Percentiles rank a stretch among this genome's conserved stretches.
These are phyloP conservation scores for Pseudohalonectria lignicola DNA, from an alignment of 2,329 filamentous ascomycete species.

Conservation along the genomic window DNA sequence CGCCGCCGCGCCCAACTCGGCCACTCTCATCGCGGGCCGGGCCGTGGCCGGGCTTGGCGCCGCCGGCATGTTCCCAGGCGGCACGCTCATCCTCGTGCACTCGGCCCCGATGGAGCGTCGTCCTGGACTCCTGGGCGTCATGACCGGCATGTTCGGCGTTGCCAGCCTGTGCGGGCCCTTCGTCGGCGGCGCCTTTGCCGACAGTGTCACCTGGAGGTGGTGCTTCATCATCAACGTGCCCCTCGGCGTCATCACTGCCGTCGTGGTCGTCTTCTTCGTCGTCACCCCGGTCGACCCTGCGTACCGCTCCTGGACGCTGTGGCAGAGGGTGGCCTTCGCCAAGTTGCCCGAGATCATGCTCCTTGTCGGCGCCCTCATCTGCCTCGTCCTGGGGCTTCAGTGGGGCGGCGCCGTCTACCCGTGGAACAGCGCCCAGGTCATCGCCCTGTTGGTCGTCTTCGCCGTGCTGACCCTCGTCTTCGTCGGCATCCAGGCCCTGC, in stretches of 20 bases:
- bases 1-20: conserved; percentile 23
- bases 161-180: neutral
- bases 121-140: conserved; percentile 1
- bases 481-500: too few relatives aligned
- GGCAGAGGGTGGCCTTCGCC: neutral
- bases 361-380: conserved; percentile 22
- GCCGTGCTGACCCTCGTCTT: neutral
- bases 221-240: conserved; percentile 9
- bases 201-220: conserved; percentile 5
- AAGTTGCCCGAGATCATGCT: conserved; percentile 5
- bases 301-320: neutral
- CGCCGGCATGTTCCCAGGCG: conserved; percentile 14
- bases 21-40: conserved; percentile 26
- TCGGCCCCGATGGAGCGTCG: neutral
- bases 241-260: conserved; percentile 5
- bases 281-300: too few relatives aligned
- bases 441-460: neutral
- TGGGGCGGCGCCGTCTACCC: conserved; percentile 24
- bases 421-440: neutral
- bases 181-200: conserved; percentile 3
- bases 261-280: conserved; percentile 13
- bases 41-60: conserved; percentile 24
- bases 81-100: neutral
- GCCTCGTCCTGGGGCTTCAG: conserved; percentile 35
- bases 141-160: conserved; percentile 1